These are phyloP conservation scores for Hyphopichia buzzinii DNA, from an alignment of 1,139 yeast genomes.

Conservation along the genomic window DNA sequence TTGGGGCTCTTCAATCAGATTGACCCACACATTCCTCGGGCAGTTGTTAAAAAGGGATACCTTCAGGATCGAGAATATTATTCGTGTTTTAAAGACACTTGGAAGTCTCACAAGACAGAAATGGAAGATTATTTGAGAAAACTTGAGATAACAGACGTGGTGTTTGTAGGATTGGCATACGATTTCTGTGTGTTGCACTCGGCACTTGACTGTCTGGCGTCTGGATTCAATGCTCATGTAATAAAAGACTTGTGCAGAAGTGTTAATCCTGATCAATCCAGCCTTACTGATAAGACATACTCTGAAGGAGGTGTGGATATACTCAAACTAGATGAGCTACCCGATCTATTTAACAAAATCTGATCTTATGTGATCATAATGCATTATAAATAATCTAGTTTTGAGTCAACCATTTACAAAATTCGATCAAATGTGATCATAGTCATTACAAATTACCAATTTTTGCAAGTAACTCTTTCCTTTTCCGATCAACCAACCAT, in stretches of 20 bases:
- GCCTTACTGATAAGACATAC: slow-evolving; percentile 29
- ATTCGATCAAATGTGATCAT: not conserved
- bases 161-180: slow-evolving; percentile 77
- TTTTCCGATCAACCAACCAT: slow-evolving; percentile 46
- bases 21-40: slow-evolving; percentile 23
- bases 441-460: slow-evolving; percentile 13
- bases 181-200: slow-evolving; percentile 83
- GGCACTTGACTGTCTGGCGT: slow-evolving; percentile 60
- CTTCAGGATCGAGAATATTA: slow-evolving; percentile 76
- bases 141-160: slow-evolving; percentile 55
- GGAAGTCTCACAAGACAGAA: slow-evolving; percentile 73
- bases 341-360: not conserved
- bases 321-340: slow-evolving; percentile 8
- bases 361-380: not conserved
- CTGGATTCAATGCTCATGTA: slow-evolving; percentile 66
- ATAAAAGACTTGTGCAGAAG: slow-evolving; percentile 47
- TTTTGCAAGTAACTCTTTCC: slow-evolving; percentile 39
- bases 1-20: slow-evolving; percentile 21
- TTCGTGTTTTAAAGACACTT: slow-evolving; percentile 82
- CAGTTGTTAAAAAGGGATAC: slow-evolving; percentile 66
- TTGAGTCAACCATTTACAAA: too few relatives aligned
- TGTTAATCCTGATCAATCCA: slow-evolving; percentile 31
- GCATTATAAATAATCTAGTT: too few relatives aligned
- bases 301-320: slow-evolving; percentile 26
- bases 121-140: slow-evolving; percentile 47